A percentile compares a stretch with the other conserved stretches of the same genome.
Conservation (phyloP, 192 early-diverging fungal genomes). For the Backusella tuberculispora region DNA sequence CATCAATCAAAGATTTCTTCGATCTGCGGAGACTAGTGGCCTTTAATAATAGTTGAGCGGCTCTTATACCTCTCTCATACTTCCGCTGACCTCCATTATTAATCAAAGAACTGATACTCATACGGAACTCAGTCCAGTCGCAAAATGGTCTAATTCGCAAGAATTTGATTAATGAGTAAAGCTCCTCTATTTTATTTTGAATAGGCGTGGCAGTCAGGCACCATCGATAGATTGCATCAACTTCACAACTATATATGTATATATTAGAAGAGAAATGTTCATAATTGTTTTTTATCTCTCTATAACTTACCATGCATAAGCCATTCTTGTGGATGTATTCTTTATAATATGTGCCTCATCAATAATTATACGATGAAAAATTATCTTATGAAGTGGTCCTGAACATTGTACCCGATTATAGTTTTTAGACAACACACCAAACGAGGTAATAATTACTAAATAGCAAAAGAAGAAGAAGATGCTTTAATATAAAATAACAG, state of each 20-base stretch:
- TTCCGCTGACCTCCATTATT: slow-evolving; percentile 8
- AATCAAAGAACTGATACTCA: slow-evolving; percentile 46
- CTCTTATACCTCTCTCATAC: slow-evolving; percentile 44
- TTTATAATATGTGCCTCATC: slow-evolving; percentile 72
- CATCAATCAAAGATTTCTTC: slow-evolving; percentile 64
- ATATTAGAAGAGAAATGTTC: no score
- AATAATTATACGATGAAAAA: slow-evolving; percentile 49
- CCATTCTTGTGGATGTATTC: slow-evolving; percentile 47
- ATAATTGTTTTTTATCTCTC: no score
- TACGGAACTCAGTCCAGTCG: slow-evolving; percentile 52
- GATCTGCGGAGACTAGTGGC: slow-evolving; percentile 64
- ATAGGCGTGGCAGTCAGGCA: slow-evolving; percentile 61
- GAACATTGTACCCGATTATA: neutral
- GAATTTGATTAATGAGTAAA: slow-evolving; percentile 67
- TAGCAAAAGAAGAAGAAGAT: neutral
- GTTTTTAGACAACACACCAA: slow-evolving; percentile 41
- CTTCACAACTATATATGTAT: slow-evolving; percentile 29
- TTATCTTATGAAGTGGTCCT: slow-evolving; percentile 36
- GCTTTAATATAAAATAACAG: neutral
- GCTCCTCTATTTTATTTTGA: slow-evolving; percentile 70
- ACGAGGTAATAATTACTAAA: slow-evolving; percentile 58
- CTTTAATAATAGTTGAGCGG: slow-evolving; percentile 60
- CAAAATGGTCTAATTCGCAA: slow-evolving; percentile 62
- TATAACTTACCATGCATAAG: slow-evolving; percentile 42
- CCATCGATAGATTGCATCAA: slow-evolving; percentile 61